A percentile compares a stretch with the other conserved stretches of the same genome.
These are phyloP conservation scores for Ascochyta pisi DNA, from an alignment of 2,329 filamentous ascomycete species.

Conservation along the genomic window DNA sequence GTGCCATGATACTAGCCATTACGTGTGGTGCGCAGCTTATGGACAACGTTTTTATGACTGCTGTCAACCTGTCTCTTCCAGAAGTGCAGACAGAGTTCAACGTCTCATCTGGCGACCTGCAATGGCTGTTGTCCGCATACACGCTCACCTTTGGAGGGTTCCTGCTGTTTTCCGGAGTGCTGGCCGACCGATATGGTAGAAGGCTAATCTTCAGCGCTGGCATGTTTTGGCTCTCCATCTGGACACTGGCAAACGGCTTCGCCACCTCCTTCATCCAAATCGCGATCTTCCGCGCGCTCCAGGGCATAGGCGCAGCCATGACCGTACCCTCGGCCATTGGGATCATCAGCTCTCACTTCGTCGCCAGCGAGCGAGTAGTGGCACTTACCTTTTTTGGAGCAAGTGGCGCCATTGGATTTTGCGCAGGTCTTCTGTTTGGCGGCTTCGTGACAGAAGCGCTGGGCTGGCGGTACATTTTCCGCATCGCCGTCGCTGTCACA, in stretches of 20 bases:
- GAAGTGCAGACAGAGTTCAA: conserved; percentile 15
- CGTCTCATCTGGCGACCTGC: conserved; percentile 9
- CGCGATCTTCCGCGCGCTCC: conserved; percentile 13
- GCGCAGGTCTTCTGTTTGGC: conserved; percentile 13
- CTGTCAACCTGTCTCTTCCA: conserved; percentile 14
- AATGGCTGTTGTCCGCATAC: conserved; percentile 15
- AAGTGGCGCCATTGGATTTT: conserved; percentile 14
- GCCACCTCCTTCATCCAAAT: conserved; percentile 14
- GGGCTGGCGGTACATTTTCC: conserved; percentile 17
- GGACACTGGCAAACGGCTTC: conserved; percentile 15
- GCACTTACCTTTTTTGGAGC: conserved; percentile 15
- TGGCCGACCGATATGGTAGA: conserved; percentile 9
- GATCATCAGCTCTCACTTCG: conserved; percentile 15
- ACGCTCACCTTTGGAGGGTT: conserved; percentile 15
- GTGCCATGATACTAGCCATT: conserved; percentile 4
- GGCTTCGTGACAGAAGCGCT: conserved; percentile 13
- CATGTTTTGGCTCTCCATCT: conserved; percentile 13
- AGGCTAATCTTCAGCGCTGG: conserved; percentile 10
- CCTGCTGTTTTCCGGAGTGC: conserved; percentile 11
- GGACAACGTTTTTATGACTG: conserved; percentile 17
- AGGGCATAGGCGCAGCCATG: conserved; percentile 16
- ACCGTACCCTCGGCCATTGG: conserved; percentile 13
- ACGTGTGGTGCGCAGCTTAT: conserved; percentile 14
- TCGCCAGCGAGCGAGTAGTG: conserved; percentile 11
- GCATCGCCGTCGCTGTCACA: conserved; percentile 8